These are phyloP conservation scores for Melampsora americana DNA, from an alignment of 1,284 basidiomycete genomes.

Conservation along the genomic window DNA sequence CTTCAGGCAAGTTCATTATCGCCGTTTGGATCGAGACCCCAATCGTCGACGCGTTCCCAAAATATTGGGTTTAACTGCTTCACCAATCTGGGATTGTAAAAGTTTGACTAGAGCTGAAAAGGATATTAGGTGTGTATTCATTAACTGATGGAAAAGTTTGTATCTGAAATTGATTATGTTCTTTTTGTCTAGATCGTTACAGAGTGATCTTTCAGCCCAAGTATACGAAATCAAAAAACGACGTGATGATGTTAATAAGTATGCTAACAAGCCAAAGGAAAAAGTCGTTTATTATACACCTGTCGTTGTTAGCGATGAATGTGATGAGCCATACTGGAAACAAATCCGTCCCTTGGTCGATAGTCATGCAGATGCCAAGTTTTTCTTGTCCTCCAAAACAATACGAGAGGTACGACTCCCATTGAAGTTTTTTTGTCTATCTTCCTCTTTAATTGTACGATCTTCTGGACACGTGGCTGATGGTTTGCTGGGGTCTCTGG, in stretches of 20 bases:
- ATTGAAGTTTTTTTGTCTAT: not conserved
- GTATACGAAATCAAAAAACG: slow-evolving; percentile 70
- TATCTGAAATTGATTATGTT: slow-evolving; percentile 45
- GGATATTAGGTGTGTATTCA: slow-evolving; percentile 47
- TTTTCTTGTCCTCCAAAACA: slow-evolving; percentile 1
- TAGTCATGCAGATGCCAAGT: slow-evolving; percentile 24
- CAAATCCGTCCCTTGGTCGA: slow-evolving; percentile 15
- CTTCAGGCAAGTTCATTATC: slow-evolving; percentile 53
- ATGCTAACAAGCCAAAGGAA: slow-evolving; percentile 60
- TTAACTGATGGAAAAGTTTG: not conserved
- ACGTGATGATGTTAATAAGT: slow-evolving; percentile 62
- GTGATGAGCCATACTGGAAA: slow-evolving; percentile 14
- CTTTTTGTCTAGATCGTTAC: slow-evolving; percentile 60
- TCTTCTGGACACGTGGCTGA: not conserved
- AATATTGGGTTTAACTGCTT: slow-evolving; percentile 84
- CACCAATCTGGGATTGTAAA: slow-evolving; percentile 72
- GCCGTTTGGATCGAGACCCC: slow-evolving; percentile 53
- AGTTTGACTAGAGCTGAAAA: slow-evolving; percentile 61
- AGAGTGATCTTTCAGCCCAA: slow-evolving; percentile 67
- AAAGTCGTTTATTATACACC: slow-evolving; percentile 6
- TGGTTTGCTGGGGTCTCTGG: not conserved
- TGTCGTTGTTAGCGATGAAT: slow-evolving; percentile 1
- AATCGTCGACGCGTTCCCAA: slow-evolving; percentile 59
- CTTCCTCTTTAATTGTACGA: not conserved
- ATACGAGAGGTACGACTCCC: slow-evolving; percentile 1